Evolutionary conservation across 108 stramenopile species (phyloP).

Genomic region (Pinguiococcus pyrenoidosus): DNA sequence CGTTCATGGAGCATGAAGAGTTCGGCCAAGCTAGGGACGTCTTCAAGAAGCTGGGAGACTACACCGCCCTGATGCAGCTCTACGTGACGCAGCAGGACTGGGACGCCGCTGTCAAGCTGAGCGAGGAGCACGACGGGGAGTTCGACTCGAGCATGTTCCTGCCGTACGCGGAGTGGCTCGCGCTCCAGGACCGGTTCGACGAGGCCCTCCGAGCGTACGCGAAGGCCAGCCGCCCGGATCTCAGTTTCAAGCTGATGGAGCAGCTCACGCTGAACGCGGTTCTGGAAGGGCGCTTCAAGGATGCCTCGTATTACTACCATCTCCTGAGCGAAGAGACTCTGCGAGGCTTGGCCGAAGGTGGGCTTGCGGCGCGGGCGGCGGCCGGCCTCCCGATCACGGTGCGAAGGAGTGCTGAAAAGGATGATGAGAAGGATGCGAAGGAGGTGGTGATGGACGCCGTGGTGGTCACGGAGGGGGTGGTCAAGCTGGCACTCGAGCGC

Average conservation of each 20-base stretch:
- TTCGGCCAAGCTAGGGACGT: constrained; percentile 36
- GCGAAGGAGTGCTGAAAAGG: no score
- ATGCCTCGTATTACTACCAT: constrained; percentile 46
- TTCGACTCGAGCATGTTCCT: constrained; percentile 29
- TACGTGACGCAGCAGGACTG: constrained; percentile 26
- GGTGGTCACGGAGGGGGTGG: no score
- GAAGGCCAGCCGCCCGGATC: constrained; percentile 35
- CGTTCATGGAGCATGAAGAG: constrained; percentile 14
- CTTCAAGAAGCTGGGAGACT: constrained; percentile 41
- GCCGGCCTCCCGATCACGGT: no score
- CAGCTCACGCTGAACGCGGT: constrained; percentile 41
- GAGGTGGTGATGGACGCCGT: not conserved
- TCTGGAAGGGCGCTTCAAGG: constrained; percentile 37
- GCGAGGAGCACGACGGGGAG: constrained; percentile 33
- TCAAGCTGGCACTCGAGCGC: not conserved
- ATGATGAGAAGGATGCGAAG: not conserved
- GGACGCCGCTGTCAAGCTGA: constrained; percentile 40
- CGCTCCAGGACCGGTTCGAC: constrained; percentile 41
- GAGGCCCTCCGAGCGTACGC: constrained; percentile 43
- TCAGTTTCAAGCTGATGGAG: constrained; percentile 26
- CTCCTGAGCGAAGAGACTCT: constrained; percentile 20
- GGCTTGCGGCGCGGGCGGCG: no score
- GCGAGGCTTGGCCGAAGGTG: not conserved
- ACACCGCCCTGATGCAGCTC: constrained; percentile 11
- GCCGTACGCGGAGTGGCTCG: constrained; percentile 50